These are phyloP conservation scores for Phaseolus lunatus DNA, from an alignment of 306 rosid species.

Conservation along the genomic window DNA sequence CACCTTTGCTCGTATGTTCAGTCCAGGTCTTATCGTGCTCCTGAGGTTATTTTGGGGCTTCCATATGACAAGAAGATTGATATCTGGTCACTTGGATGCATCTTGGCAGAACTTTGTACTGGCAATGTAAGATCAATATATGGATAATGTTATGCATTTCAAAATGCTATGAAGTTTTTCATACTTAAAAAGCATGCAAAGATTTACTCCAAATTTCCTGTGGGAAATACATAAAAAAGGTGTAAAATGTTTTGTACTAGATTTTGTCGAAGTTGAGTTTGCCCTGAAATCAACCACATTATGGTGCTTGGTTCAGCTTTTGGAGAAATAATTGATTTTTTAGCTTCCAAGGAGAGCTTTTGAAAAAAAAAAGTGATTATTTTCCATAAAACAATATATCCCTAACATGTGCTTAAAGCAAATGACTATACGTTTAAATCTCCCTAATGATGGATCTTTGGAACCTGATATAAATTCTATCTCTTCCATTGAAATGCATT, in stretches of 20 bases:
- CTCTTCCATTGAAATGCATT: constrained; percentile 4
- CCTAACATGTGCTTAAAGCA: neutral
- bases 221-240: neutral
- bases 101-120: constrained; percentile 96
- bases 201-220: neutral
- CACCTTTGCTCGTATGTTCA: constrained; percentile 99
- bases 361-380: neutral
- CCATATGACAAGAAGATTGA: constrained; percentile 96
- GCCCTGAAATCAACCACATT: constrained; percentile 3
- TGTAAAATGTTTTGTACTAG: neutral
- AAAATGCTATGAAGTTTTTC: constrained; percentile 28
- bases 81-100: constrained; percentile 99
- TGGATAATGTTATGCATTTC: constrained; percentile 11
- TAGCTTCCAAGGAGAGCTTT: neutral
- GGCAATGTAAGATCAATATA: constrained; percentile 81
- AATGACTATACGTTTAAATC: neutral
- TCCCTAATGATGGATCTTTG: constrained; percentile 5
- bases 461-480: constrained; percentile 20
- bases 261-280: neutral
- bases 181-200: neutral
- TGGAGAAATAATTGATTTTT: neutral
- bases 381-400: neutral
- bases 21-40: constrained; percentile 99
- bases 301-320: neutral
- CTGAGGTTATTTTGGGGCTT: constrained; percentile 98